These are phyloP conservation scores for Selaginella tamariscina DNA, from an alignment of 75 land plant species.

Conservation along the genomic window DNA sequence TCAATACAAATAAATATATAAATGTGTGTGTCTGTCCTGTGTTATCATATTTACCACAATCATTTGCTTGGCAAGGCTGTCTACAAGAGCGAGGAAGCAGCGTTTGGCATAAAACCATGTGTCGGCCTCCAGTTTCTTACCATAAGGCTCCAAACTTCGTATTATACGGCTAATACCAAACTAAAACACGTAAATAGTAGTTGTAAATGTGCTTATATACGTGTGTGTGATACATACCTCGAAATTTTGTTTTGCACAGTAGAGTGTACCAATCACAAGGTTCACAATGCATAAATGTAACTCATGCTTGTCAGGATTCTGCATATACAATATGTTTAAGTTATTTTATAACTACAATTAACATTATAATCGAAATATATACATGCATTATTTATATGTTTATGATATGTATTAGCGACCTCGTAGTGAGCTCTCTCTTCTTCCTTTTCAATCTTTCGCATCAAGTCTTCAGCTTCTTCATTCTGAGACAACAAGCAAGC, in stretches of 20 bases:
- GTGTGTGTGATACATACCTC: too few relatives aligned
- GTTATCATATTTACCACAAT: constrained; percentile 20
- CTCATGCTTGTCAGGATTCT: constrained; percentile 26
- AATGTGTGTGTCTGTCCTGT: background rate
- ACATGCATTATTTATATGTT: too few relatives aligned
- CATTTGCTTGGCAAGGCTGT: constrained; percentile 37
- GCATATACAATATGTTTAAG: constrained; percentile 1
- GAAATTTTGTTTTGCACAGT: constrained; percentile 35
- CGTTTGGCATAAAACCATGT: constrained; percentile 37
- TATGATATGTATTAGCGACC: too few relatives aligned
- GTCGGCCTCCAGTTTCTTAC: constrained; percentile 26
- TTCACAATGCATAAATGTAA: constrained; percentile 31
- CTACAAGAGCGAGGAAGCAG: constrained; percentile 30
- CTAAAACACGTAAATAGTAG: too few relatives aligned
- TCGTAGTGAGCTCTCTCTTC: constrained; percentile 34
- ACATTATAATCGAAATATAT: background rate
- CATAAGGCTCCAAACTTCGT: constrained; percentile 29
- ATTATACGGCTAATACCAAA: constrained; percentile 32
- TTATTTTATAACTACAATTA: background rate
- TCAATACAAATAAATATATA: background rate
- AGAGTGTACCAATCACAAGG: constrained; percentile 31
- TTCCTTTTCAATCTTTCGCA: constrained; percentile 36
- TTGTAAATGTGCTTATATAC: too few relatives aligned
- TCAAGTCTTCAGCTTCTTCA: constrained; percentile 34
- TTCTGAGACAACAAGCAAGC: constrained; percentile 14